A percentile compares a stretch with the other conserved stretches of the same genome.
phyloP scores from a whole-genome alignment of 1,139 yeast species.

The Williopsis jadinii region DNA sequence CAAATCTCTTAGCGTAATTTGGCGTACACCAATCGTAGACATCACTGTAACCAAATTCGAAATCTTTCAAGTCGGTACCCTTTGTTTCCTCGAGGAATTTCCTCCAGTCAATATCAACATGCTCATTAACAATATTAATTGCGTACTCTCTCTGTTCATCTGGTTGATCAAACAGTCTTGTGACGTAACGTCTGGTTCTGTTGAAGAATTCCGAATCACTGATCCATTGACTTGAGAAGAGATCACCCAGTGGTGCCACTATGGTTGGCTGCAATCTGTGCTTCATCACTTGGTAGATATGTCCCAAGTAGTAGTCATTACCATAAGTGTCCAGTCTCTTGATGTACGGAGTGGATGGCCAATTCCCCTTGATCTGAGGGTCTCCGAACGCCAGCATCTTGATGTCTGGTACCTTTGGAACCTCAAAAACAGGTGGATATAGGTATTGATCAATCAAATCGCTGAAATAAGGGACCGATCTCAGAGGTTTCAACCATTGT shows the following conservation, averaged over 20 bases:
- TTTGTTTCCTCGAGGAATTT: slow-evolving; percentile 35
- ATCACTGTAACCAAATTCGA: slow-evolving; percentile 47
- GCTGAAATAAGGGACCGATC: slow-evolving; percentile 29
- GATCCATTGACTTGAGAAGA: slow-evolving; percentile 95
- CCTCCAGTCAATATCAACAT: slow-evolving; percentile 51
- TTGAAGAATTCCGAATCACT: slow-evolving; percentile 76
- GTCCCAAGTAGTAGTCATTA: slow-evolving; percentile 83
- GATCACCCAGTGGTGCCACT: slow-evolving; percentile 88
- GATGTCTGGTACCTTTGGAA: slow-evolving; percentile 35
- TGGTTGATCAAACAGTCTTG: slow-evolving; percentile 52
- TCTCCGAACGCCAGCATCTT: slow-evolving; percentile 82
- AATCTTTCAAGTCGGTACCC: slow-evolving; percentile 35
- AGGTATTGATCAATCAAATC: slow-evolving; percentile 27
- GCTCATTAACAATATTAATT: slow-evolving; percentile 38
- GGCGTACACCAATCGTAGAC: slow-evolving; percentile 59
- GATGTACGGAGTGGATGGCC: slow-evolving; percentile 64
- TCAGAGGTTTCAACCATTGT: slow-evolving; percentile 12
- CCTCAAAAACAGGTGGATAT: slow-evolving; percentile 15
- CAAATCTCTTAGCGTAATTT: slow-evolving; percentile 24
- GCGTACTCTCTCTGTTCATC: slow-evolving; percentile 41
- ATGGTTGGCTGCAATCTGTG: slow-evolving; percentile 62
- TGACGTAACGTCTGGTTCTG: slow-evolving; percentile 66
- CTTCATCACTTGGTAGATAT: slow-evolving; percentile 63
- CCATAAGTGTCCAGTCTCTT: slow-evolving; percentile 79
- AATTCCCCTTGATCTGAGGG: slow-evolving; percentile 90